Evolutionary conservation across 202 grass and related monocot species (phyloP).

Genomic region (Schoenoplectus triqueter): DNA sequence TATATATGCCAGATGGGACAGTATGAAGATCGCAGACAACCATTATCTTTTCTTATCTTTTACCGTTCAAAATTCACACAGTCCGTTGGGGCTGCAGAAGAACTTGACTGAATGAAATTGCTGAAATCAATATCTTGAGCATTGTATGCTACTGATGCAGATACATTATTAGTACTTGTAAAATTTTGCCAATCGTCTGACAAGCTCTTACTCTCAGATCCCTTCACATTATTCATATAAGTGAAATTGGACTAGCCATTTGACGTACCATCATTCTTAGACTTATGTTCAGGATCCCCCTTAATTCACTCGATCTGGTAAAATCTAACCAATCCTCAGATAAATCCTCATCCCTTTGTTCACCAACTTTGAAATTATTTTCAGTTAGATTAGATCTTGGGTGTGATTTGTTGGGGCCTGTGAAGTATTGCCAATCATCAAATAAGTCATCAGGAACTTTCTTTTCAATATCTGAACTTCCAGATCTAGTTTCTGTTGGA

Average conservation of each 20-base stretch:
- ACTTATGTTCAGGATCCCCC: conserved; percentile 40
- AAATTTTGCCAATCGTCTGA: conserved; percentile 71
- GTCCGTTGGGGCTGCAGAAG: conserved; percentile 34
- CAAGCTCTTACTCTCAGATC: conserved; percentile 52
- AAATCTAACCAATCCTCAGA: conserved; percentile 82
- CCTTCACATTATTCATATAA: conserved; percentile 43
- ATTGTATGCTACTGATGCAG: conserved; percentile 35
- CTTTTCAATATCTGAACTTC: conserved; percentile 39
- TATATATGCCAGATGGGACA: background rate
- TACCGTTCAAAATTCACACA: conserved; percentile 16
- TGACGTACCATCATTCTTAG: conserved; percentile 46
- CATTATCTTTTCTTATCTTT: conserved; percentile 25
- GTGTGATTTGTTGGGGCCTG: conserved; percentile 51
- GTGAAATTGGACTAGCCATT: conserved; percentile 72
- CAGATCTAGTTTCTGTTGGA: conserved; percentile 40
- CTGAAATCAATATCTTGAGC: conserved; percentile 46
- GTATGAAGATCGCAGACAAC: background rate
- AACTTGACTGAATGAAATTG: conserved; percentile 40
- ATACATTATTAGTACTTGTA: conserved; percentile 42
- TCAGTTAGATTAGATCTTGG: conserved; percentile 45
- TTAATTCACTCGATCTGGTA: conserved; percentile 36
- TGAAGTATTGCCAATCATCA: conserved; percentile 59
- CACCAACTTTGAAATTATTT: conserved; percentile 39
- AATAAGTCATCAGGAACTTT: conserved; percentile 48
- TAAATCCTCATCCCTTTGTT: conserved; percentile 39